A percentile compares a stretch with the other conserved stretches of the same genome.
These are phyloP conservation scores for Phytophthora meadii DNA, from an alignment of 352 stramenopile species.

Conservation along the genomic window DNA sequence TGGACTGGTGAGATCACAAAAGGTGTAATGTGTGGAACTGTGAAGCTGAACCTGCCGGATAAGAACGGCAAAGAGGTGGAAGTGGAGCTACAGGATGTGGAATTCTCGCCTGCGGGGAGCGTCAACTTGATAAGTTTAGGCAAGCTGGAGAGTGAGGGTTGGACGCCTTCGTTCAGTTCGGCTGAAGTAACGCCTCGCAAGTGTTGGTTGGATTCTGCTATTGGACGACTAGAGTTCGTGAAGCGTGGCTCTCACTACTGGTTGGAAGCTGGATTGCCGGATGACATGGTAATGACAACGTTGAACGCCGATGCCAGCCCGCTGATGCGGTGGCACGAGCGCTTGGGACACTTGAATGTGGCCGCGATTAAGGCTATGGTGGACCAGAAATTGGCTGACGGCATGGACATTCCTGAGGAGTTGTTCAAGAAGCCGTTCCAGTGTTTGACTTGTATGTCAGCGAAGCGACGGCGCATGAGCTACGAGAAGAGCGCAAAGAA, in stretches of 20 bases:
- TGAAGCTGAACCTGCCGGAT: no score
- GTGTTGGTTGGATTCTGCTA: neutral
- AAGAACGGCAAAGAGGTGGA: no score
- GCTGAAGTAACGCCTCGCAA: neutral
- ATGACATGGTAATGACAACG: neutral
- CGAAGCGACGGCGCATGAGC: neutral
- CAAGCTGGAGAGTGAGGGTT: neutral
- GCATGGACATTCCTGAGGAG: neutral
- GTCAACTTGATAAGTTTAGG: neutral
- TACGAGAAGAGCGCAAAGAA: neutral
- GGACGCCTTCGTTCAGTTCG: neutral
- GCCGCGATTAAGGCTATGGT: neutral
- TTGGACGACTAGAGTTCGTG: neutral
- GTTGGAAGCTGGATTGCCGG: neutral
- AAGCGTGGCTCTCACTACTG: neutral
- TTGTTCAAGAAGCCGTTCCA: conserved; percentile 5
- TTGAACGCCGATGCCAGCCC: neutral
- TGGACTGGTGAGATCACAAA: neutral
- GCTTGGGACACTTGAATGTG: neutral
- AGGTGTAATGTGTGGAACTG: neutral
- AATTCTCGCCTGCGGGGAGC: neutral
- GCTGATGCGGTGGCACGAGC: neutral
- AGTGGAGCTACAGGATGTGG: neutral
- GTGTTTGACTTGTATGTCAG: neutral
- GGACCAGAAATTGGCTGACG: neutral